Evolutionary conservation across 345 rosid species (phyloP), one percentile per base, ranked within the genome.

Genomic region (Sonneratia caseolaris): DNA sequence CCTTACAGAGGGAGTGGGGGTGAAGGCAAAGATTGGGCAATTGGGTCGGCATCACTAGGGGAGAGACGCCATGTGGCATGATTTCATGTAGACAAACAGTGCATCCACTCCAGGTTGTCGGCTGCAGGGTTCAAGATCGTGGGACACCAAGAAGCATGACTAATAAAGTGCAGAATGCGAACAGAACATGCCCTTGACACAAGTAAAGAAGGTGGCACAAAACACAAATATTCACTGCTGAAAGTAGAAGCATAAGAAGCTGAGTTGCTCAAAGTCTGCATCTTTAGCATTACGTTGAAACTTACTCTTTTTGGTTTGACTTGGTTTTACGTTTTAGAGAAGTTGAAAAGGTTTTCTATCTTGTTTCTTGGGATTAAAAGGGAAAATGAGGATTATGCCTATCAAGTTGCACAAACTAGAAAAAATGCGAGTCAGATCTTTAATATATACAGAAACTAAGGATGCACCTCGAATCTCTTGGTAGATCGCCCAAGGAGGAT

Each of bases 21-120:
- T 92, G 75, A 95, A 95, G 38, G 99, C 97, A 72, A 95, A 92
- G 78, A 95, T 92, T 19, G 99, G 99, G 74, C 99, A 95, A 81
- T 95, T 97, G 22, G 99, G 99, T 57, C 97, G 88, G 81, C 98
- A 95, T 13, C 98, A 83, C 2, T 97, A 95, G 65, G 92, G 80
- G 48, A 95, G 85, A 66, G 97, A 89, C 27, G 99, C 97, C 97
- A 92, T 95, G 84, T 95, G 96, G 61, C 99, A 96, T 5, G 81
- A 82, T 77, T 81, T 95, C 18, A 98, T 95, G 85, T 92, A 95
- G 38, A 95, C 99, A 79, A 95, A 95, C 67, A 92, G 82, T 0
- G 99, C 99, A 40, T 95, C 99, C 70, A 87, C 97, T 78, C 75
- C 66, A 95, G 84, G 75, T 95, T 92, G 86, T 92, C 92, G 12